A percentile compares a stretch with the other conserved stretches of the same genome.
These are phyloP conservation scores for Adiantum capillusveneris DNA, from an alignment of 75 land plant genomes.

Conservation along the genomic window DNA sequence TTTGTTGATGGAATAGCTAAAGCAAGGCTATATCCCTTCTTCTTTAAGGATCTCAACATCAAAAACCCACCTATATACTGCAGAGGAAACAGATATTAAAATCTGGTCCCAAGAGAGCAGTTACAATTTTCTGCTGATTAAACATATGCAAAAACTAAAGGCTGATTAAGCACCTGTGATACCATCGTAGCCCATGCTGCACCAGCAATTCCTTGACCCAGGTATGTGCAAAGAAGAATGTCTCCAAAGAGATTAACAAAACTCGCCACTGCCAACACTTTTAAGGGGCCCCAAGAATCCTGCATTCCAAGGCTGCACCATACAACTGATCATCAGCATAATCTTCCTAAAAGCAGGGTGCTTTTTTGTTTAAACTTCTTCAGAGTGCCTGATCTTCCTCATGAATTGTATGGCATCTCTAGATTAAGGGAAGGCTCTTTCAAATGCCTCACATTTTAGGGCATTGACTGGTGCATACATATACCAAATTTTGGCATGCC, in stretches of 20 bases:
- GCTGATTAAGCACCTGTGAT: conserved; percentile 54
- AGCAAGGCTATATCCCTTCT: conserved; percentile 54
- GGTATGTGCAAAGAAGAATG: conserved; percentile 52
- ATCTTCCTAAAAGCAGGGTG: no score
- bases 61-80: conserved; percentile 77
- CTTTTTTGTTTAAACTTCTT: no score
- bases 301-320: conserved; percentile 81
- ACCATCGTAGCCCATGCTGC: conserved; percentile 98
- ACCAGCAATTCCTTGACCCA: conserved; percentile 86
- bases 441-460: no score
- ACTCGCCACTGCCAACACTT: conserved; percentile 75
- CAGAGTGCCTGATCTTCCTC: no score
- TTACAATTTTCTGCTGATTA: not conserved
- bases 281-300: conserved; percentile 90
- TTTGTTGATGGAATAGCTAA: conserved; percentile 48
- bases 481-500: no score
- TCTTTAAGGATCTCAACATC: conserved; percentile 57
- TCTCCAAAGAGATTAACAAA: conserved; percentile 64
- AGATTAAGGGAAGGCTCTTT: no score
- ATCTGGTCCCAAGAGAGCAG: conserved; percentile 1
- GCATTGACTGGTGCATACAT: no score
- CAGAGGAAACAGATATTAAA: no score
- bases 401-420: no score
- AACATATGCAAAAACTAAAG: conserved; percentile 1
- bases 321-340: no score